Evolutionary conservation across 2,329 filamentous ascomycete genomes (phyloP).

Genomic region (Penicillium verrucosum): DNA sequence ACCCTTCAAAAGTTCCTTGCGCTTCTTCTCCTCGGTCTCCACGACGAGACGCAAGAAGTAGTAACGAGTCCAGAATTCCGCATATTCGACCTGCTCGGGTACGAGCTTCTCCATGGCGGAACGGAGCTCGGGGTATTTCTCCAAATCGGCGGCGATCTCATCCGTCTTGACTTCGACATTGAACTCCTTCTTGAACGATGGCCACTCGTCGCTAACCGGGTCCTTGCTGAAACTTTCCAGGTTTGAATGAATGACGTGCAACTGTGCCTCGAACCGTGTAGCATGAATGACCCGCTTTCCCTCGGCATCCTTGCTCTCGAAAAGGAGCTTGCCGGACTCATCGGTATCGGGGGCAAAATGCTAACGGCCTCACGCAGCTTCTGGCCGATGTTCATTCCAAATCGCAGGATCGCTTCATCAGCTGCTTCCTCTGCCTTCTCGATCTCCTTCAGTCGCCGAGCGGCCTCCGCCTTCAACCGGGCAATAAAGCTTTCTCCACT

Average conservation of each 20-base stretch:
- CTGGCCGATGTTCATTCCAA: slow-evolving; percentile 83
- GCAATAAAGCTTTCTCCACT: slow-evolving; percentile 65
- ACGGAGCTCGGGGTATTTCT: slow-evolving; percentile 81
- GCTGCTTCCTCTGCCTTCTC: slow-evolving; percentile 92
- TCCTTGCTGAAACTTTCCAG: slow-evolving; percentile 79
- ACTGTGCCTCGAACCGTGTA: slow-evolving; percentile 88
- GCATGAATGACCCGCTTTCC: slow-evolving; percentile 94
- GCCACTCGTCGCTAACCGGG: slow-evolving; percentile 71
- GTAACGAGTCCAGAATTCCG: slow-evolving; percentile 88
- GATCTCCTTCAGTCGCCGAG: slow-evolving; percentile 81
- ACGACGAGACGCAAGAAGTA: slow-evolving; percentile 92
- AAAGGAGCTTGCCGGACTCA: slow-evolving; percentile 65
- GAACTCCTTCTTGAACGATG: slow-evolving; percentile 69
- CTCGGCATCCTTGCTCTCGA: slow-evolving; percentile 86
- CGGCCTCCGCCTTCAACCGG: slow-evolving; percentile 70
- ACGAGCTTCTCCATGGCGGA: slow-evolving; percentile 92
- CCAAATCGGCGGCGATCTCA: slow-evolving; percentile 74
- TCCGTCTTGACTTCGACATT: slow-evolving; percentile 80
- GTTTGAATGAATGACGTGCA: slow-evolving; percentile 90
- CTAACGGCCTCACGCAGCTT: slow-evolving; percentile 88
- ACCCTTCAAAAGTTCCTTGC: slow-evolving; percentile 91
- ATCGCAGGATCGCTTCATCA: slow-evolving; percentile 88
- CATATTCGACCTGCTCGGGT: slow-evolving; percentile 87
- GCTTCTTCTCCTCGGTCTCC: slow-evolving; percentile 84
- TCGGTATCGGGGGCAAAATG: slow-evolving; percentile 68